A percentile compares a stretch with the other conserved stretches of the same genome.
These are phyloP conservation scores for Linnemannia zychae DNA, from an alignment of 192 early-diverging fungal species.

Conservation along the genomic window DNA sequence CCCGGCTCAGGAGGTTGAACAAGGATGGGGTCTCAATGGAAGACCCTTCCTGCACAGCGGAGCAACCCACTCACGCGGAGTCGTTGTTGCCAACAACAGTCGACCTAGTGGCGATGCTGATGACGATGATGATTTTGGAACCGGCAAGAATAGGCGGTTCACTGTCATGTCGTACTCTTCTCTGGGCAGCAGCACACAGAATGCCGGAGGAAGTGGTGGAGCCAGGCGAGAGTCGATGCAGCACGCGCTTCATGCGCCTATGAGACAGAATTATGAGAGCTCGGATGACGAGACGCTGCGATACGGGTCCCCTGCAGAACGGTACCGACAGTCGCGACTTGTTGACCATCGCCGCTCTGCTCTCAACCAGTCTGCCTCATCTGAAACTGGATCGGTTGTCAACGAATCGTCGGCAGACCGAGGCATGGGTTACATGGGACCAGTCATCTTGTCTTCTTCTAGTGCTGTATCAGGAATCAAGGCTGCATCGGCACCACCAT, in stretches of 20 bases:
- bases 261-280: not conserved
- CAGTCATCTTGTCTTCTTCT: not conserved
- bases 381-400: not conserved
- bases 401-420: slow-evolving; percentile 6
- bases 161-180: slow-evolving; percentile 44
- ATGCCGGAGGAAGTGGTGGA: not conserved
- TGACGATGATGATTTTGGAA: not conserved
- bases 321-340: slow-evolving; percentile 37
- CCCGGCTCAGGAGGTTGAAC: slow-evolving; percentile 18
- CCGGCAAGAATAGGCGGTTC: slow-evolving; percentile 21
- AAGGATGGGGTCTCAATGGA: slow-evolving; percentile 31
- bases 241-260: slow-evolving; percentile 13
- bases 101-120: slow-evolving; percentile 6
- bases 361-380: not conserved
- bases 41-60: slow-evolving; percentile 15
- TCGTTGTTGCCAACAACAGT: not conserved
- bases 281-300: slow-evolving; percentile 28
- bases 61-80: slow-evolving; percentile 1
- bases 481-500: not conserved
- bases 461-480: not conserved
- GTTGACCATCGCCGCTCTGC: slow-evolving; percentile 13
- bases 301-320: slow-evolving; percentile 40
- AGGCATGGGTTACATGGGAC: not conserved
- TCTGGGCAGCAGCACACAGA: slow-evolving; percentile 22
- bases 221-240: slow-evolving; percentile 18